Base-by-base conservation (phyloP, 495 filamentous ascomycete species). In the Penicillium daleae region DNA sequence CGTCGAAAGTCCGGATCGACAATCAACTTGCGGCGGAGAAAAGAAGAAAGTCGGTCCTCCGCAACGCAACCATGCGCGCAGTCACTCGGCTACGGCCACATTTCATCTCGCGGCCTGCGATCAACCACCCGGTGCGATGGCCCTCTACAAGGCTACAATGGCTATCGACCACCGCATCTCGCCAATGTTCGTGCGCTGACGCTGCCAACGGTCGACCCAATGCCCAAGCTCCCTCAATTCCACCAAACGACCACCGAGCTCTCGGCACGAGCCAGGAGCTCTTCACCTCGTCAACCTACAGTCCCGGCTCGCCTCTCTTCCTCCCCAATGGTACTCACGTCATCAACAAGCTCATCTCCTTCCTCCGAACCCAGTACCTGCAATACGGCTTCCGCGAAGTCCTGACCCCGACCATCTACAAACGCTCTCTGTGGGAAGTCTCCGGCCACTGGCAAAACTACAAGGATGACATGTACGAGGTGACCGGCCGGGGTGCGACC, bases 361-460 rank as follows among this genome's bases (percentile, higher is more conserved):
- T 96, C 74, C 84, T 97, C 59, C 90, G 93, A 49, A 86, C 88
- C 44, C 93, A 97, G 65, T 97, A 97, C 73, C 85, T 88, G 2
- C 85, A 86, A 64, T 96, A 93, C 76, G 93, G 92, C 57, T 96
- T 96, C 77, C 82, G 91, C 61, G 93, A 97, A 74, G 93, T 97
- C 61, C 84, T 97, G 59, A 96, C 93, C 3, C 93, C 93, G 3
- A 96, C 89, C 31, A 96, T 97, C 63, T 97, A 96, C 83, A 97
- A 97, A 75, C 89, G 89, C 69, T 87, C 90, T 1, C 78, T 97
- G 54, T 97, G 93, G 93, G 86, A 91, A 68, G 87, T 87, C 54
- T 95, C 91, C 4, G 93, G 93, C 3, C 93, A 97, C 67, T 91
- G 93, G 86, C 89, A 94, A 37, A 96, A 96, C 73, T 97, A 96